phyloP scores from a whole-genome alignment of 2,329 filamentous ascomycete genomes.

The Nigrospora osmanthi region DNA sequence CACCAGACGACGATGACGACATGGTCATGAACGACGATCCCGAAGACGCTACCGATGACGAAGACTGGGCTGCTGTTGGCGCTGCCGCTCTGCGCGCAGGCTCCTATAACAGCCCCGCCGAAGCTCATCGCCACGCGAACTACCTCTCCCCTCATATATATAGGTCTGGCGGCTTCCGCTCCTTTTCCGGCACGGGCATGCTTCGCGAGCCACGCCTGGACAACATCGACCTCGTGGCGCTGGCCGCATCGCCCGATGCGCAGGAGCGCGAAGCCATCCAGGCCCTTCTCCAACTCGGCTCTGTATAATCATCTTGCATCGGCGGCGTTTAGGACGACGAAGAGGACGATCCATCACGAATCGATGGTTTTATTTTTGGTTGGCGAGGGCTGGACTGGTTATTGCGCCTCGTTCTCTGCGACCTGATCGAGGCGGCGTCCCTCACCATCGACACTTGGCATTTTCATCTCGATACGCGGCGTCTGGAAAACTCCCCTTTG shows the following conservation, averaged over 20 bases:
- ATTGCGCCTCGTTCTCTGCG: constrained; percentile 9
- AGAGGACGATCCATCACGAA: constrained; percentile 8
- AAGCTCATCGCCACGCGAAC: constrained; percentile 46
- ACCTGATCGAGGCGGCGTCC: constrained; percentile 17
- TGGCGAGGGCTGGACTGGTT: constrained; percentile 15
- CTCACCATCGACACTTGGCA: constrained; percentile 15
- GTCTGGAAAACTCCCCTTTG: constrained; percentile 9
- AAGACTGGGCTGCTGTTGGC: constrained; percentile 89
- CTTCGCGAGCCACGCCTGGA: constrained; percentile 42
- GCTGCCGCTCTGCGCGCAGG: constrained; percentile 72
- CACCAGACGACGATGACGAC: constrained; percentile 53
- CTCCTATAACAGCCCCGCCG: constrained; percentile 49
- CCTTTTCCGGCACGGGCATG: constrained; percentile 46
- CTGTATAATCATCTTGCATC: constrained; percentile 57
- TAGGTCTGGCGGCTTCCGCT: constrained; percentile 34
- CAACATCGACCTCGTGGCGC: constrained; percentile 43
- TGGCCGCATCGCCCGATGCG: constrained; percentile 49
- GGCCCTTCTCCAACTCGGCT: constrained; percentile 73
- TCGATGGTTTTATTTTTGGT: constrained; percentile 12
- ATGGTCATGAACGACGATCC: constrained; percentile 65
- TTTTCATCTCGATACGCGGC: constrained; percentile 13
- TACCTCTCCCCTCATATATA: constrained; percentile 41
- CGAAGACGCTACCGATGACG: constrained; percentile 85
- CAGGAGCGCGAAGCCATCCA: constrained; percentile 78
- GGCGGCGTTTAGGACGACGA: constrained; percentile 37